phyloP scores from a whole-genome alignment of 176 grass and related monocot genomes.

The Avena insularis region DNA sequence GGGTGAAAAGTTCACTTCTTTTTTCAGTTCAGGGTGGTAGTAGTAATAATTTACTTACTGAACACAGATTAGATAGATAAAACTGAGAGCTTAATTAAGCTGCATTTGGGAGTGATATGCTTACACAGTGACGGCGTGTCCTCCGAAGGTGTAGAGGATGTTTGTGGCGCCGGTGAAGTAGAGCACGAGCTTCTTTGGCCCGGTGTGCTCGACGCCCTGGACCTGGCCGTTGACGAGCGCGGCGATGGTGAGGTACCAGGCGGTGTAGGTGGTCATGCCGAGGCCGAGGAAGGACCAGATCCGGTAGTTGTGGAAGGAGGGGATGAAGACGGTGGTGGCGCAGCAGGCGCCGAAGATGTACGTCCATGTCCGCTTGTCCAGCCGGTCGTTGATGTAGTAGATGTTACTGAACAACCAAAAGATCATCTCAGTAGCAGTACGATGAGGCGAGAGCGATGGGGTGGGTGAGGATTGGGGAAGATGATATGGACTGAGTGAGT shows the following conservation, averaged over 20 bases:
- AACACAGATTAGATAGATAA: too few relatives aligned
- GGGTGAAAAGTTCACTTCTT: conserved; percentile 49
- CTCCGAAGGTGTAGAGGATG: conserved; percentile 95
- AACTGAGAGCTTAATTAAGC: too few relatives aligned
- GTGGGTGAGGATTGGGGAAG: background rate
- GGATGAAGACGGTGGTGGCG: conserved; percentile 86
- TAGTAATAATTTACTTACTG: conserved; percentile 4
- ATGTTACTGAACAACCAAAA: conserved; percentile 49
- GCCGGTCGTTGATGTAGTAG: conserved; percentile 90
- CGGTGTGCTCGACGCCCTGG: conserved; percentile 60
- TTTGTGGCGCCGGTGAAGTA: conserved; percentile 97
- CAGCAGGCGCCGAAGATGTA: conserved; percentile 92
- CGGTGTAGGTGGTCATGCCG: conserved; percentile 90
- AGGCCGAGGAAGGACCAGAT: conserved; percentile 92
- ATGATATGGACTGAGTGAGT: background rate
- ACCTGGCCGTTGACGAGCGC: conserved; percentile 71
- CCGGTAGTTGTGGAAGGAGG: conserved; percentile 94
- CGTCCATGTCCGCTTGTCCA: conserved; percentile 92
- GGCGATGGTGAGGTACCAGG: conserved; percentile 84
- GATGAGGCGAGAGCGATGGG: background rate
- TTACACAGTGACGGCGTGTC: conserved; percentile 95
- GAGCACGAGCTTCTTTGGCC: conserved; percentile 66
- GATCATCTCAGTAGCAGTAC: background rate
- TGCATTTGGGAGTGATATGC: background rate
- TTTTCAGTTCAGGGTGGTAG: background rate